phyloP scores from a whole-genome alignment of 305 asterid species.

The Fraxinus albicans region DNA sequence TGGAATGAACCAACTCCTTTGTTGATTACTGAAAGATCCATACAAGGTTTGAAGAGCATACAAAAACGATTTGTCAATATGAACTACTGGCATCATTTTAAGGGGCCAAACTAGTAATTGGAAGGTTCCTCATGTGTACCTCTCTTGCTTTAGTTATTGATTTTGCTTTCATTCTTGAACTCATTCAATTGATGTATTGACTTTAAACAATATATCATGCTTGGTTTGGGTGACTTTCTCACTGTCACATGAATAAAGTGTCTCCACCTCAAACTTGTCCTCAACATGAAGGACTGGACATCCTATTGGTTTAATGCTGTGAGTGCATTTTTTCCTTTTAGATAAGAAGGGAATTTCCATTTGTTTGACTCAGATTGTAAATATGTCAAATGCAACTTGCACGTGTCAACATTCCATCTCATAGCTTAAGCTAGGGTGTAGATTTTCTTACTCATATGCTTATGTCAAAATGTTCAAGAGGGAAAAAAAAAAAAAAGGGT shows the following conservation, averaged over 20 bases:
- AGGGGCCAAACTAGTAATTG: neutral
- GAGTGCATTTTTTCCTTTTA: neutral
- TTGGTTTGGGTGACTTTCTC: neutral
- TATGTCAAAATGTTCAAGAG: neutral
- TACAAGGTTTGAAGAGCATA: neutral
- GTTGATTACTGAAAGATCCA: neutral
- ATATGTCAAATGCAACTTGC: neutral
- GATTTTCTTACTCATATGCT: neutral
- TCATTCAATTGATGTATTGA: neutral
- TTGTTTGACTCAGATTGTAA: neutral
- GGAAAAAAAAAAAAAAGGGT: neutral
- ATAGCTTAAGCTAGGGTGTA: neutral
- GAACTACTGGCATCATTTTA: constrained; percentile 1
- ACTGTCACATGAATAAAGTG: neutral
- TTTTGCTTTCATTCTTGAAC: neutral
- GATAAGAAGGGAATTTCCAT: neutral
- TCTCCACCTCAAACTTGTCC: neutral
- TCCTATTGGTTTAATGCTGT: constrained; percentile 1
- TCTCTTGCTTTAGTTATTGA: neutral
- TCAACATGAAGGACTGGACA: neutral
- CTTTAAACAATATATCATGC: neutral
- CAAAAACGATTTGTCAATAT: neutral
- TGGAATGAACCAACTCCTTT: constrained; percentile 1
- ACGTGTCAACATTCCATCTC: constrained; percentile 4
- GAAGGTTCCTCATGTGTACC: neutral